Evolutionary conservation across 2,329 filamentous ascomycete genomes (phyloP), one percentile per base, ranked within the genome.

Genomic region (Achaetomium macrosporum): DNA sequence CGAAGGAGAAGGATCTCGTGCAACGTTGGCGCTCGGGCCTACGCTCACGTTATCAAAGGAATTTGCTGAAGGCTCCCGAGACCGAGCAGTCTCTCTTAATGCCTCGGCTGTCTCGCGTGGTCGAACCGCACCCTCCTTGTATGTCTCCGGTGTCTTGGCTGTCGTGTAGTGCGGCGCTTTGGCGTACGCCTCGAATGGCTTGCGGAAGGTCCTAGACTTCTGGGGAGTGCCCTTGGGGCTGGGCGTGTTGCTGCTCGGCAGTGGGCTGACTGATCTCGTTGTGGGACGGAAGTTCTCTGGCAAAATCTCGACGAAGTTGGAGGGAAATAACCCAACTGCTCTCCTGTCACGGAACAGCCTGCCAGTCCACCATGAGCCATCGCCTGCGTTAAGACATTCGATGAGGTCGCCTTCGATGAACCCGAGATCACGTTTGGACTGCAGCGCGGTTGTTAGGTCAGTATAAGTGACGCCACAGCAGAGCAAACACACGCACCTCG

Each of bases 331-430:
- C 50, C 93, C 93, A 64, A 96, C 85, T 64, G 92, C 90, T 65
- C 91, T 84, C 69, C 88, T 86, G 71, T 99, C 93, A 62, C 93
- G 83, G 66, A 85, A 88, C 66, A 99, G 73, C 58, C 92, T 83
- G 44, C 93, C 93, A 72, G 91, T 96, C 93, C 93, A 99, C 93
- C 93, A 99, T 43, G 89, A 91, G 48, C 93, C 93, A 72, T 99
- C 93, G 58, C 93, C 93, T 17, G 93, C 93, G 69, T 99, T 99
- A 49, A 99, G 78, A 66, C 92, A 96, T 80, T 99, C 93, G 68
- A 99, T 99, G 61, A 99, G 73, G 71, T 99, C 93, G 59, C 93
- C 93, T 71, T 99, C 93, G 62, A 99, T 87, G 71, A 99, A 99
- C 15, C 93, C 93, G 53, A 99, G 79, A 68, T 99, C 93, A 69